These are phyloP conservation scores for Beauveria varroae DNA, from an alignment of 2,329 filamentous ascomycete species.

Conservation along the genomic window DNA sequence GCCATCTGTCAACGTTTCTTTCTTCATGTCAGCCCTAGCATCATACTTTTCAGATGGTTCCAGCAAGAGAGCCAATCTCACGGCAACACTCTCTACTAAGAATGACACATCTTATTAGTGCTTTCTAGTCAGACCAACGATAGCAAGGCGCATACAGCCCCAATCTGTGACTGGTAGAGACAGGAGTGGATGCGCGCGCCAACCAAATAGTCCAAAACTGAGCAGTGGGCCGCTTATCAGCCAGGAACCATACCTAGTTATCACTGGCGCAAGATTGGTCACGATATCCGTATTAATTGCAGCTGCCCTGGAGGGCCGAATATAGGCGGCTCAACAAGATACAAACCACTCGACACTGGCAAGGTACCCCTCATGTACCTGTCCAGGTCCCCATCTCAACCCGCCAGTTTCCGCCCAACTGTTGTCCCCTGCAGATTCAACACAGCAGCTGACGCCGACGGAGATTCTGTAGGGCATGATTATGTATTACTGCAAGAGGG, in stretches of 20 bases:
- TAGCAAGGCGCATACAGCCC: no score
- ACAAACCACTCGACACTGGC: background rate
- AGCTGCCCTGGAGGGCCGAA: background rate
- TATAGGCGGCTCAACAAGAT: constrained; percentile 7
- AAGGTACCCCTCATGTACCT: constrained; percentile 4
- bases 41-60: no score
- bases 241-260: background rate
- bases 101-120: background rate
- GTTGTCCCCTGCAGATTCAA: constrained; percentile 9
- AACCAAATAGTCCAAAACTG: constrained; percentile 3
- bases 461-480: background rate
- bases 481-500: background rate
- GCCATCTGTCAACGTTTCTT: background rate
- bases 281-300: background rate
- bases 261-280: background rate
- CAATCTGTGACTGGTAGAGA: background rate
- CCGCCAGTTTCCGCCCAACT: constrained; percentile 10
- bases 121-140: background rate
- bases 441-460: background rate
- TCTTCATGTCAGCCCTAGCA: background rate
- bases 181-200: background rate
- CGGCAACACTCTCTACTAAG: background rate
- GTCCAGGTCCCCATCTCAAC: constrained; percentile 2
- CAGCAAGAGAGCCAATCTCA: background rate
- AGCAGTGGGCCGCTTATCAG: constrained; percentile 9